A percentile compares a stretch with the other conserved stretches of the same genome.
These are phyloP conservation scores for Solanum hybrid DNA, from an alignment of 305 asterid genomes.

Conservation along the genomic window DNA sequence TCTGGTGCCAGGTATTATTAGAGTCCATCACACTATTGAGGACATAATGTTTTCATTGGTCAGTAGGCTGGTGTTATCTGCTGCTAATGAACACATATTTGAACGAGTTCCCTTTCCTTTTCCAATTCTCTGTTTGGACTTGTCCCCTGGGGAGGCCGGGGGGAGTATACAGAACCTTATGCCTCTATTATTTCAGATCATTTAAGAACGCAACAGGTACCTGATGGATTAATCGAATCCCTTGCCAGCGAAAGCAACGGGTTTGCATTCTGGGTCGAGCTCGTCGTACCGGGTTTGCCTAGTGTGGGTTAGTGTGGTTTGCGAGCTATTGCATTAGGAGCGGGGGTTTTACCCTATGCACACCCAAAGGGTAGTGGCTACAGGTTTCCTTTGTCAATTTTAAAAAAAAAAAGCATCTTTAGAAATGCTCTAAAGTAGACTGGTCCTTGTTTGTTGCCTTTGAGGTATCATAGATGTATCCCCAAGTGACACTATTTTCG, in stretches of 20 bases:
- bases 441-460: background rate
- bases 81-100: background rate
- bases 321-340: background rate
- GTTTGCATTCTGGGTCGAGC: background rate
- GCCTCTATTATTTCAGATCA: background rate
- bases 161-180: background rate
- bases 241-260: background rate
- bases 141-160: background rate
- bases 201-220: background rate
- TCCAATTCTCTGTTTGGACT: background rate
- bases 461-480: background rate
- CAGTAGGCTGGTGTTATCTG: background rate
- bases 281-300: background rate
- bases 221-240: background rate
- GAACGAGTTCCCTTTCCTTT: background rate
- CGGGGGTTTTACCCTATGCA: background rate
- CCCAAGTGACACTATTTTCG: background rate
- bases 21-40: background rate
- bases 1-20: background rate
- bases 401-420: background rate
- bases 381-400: background rate
- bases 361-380: background rate
- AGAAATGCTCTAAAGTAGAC: background rate
- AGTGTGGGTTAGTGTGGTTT: background rate
- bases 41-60: background rate